phyloP scores from a whole-genome alignment of 345 rosid species.

The Trapa bicornis region DNA sequence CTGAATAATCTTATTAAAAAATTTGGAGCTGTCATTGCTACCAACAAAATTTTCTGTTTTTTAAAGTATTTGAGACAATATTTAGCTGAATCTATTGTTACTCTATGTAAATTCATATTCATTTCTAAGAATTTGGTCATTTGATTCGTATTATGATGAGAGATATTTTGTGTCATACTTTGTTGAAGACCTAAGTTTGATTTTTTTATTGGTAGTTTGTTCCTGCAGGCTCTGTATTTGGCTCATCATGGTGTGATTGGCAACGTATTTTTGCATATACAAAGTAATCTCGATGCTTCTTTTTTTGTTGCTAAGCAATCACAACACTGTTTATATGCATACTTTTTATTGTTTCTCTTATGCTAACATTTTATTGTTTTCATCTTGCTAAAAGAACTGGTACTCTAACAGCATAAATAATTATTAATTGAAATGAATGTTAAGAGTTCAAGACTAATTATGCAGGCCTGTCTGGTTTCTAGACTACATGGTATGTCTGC shows the following conservation, averaged over 20 bases:
- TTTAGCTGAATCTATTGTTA: not conserved
- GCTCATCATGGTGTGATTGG: constrained; percentile 70
- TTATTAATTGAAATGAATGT: not conserved
- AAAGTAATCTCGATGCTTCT: constrained; percentile 27
- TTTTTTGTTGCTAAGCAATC: not conserved
- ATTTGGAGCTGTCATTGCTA: not conserved
- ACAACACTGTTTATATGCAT: not conserved
- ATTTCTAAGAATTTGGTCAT: not conserved
- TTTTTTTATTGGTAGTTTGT: constrained; percentile 37
- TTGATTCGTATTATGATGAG: not conserved
- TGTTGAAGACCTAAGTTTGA: not conserved
- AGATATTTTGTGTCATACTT: not conserved
- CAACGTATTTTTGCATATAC: constrained; percentile 45
- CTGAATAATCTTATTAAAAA: not conserved
- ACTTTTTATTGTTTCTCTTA: not conserved
- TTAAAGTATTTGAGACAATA: not conserved
- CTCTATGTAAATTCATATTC: not conserved
- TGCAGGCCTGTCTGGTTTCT: constrained; percentile 41
- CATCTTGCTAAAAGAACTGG: not conserved
- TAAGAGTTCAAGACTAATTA: not conserved
- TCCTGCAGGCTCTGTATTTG: constrained; percentile 62
- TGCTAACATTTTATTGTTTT: not conserved
- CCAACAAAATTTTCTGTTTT: not conserved
- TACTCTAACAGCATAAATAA: not conserved
- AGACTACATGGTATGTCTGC: constrained; percentile 60